Conservation (phyloP, 257 asterid species). For the Rehmannia glutinosa region DNA sequence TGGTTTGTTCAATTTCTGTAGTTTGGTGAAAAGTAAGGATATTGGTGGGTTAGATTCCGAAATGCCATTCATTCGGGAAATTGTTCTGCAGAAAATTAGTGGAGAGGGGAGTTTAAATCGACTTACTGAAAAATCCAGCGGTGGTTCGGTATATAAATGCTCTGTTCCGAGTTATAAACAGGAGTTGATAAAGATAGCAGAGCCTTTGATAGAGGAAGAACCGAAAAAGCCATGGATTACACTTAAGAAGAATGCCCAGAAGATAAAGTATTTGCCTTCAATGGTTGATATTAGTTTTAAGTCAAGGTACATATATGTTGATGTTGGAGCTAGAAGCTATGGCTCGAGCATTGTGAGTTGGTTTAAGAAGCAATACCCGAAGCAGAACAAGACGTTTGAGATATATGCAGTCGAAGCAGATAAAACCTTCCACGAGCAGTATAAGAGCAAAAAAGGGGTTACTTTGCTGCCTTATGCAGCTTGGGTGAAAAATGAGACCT, state of each 20-base stretch:
- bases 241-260: conserved; percentile 70
- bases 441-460: conserved; percentile 73
- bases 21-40: conserved; percentile 41
- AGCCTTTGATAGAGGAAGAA: conserved; percentile 76
- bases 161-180: conserved; percentile 58
- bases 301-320: conserved; percentile 72
- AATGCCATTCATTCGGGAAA: conserved; percentile 40
- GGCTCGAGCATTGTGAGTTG: conserved; percentile 98
- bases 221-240: conserved; percentile 95
- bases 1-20: conserved; percentile 48
- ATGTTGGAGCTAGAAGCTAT: conserved; percentile 93
- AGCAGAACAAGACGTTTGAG: conserved; percentile 86
- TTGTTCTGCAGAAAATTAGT: conserved; percentile 46
- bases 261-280: conserved; percentile 66
- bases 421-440: conserved; percentile 60
- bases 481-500: conserved; percentile 85
- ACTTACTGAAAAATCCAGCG: conserved; percentile 16
- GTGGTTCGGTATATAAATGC: conserved; percentile 39
- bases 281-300: conserved; percentile 86
- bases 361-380: conserved; percentile 95
- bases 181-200: conserved; percentile 59
- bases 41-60: conserved; percentile 35
- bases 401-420: conserved; percentile 95
- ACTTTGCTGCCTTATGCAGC: conserved; percentile 88
- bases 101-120: conserved; percentile 10